Conservation (phyloP, 2,329 filamentous ascomycete genomes). For the Colletotrichum tanaceti region DNA sequence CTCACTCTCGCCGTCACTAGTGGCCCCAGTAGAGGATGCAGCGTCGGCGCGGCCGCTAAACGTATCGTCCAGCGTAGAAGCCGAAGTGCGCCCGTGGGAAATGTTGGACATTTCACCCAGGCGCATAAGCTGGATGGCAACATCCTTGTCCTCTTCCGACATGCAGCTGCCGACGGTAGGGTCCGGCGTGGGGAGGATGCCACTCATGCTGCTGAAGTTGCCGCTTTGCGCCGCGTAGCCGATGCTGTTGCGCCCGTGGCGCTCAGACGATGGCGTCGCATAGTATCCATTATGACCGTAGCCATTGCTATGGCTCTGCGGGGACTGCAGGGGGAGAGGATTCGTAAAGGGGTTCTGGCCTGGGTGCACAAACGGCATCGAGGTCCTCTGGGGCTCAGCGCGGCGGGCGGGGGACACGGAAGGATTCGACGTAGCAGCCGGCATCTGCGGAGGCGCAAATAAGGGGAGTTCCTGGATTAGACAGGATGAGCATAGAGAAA, state of each 20-base stretch:
- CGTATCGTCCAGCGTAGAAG: slow-evolving; percentile 92
- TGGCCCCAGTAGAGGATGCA: slow-evolving; percentile 86
- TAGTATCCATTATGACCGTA: slow-evolving; percentile 69
- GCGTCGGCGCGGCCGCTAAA: slow-evolving; percentile 90
- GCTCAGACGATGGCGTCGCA: slow-evolving; percentile 71
- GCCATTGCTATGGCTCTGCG: slow-evolving; percentile 76
- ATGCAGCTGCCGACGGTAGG: slow-evolving; percentile 98
- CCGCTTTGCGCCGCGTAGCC: slow-evolving; percentile 57
- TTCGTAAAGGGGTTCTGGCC: slow-evolving; percentile 85
- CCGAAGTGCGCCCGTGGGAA: slow-evolving; percentile 91
- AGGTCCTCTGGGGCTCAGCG: slow-evolving; percentile 75
- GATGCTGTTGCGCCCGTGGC: slow-evolving; percentile 74
- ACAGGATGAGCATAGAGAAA: slow-evolving; percentile 47
- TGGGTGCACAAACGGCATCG: slow-evolving; percentile 80
- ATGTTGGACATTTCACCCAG: slow-evolving; percentile 94
- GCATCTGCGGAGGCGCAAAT: slow-evolving; percentile 94
- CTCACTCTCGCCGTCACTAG: slow-evolving; percentile 79
- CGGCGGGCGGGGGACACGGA: slow-evolving; percentile 93
- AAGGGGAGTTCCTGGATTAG: slow-evolving; percentile 86
- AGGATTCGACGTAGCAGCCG: slow-evolving; percentile 94
- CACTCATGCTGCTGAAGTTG: slow-evolving; percentile 50
- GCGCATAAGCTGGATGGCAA: slow-evolving; percentile 95
- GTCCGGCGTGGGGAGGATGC: slow-evolving; percentile 89
- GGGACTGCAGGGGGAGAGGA: slow-evolving; percentile 82
- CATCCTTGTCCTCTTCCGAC: slow-evolving; percentile 93